A percentile compares a stretch with the other conserved stretches of the same genome.
phyloP scores from a whole-genome alignment of 345 rosid species.

The Psidium guajava region DNA sequence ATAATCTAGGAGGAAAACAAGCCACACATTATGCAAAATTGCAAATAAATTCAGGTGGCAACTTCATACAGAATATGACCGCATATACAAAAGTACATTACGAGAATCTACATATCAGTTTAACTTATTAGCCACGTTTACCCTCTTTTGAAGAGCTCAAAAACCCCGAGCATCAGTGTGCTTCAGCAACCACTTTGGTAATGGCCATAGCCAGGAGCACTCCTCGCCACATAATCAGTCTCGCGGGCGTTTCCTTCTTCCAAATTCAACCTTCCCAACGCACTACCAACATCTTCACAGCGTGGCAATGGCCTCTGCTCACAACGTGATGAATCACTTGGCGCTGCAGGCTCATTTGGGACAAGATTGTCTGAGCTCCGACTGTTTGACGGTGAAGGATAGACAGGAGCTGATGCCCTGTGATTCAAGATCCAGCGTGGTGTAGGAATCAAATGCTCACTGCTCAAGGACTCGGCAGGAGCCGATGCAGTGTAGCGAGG shows the following conservation, averaged over 20 bases:
- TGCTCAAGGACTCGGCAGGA: background rate
- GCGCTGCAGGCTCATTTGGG: background rate
- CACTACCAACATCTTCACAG: background rate
- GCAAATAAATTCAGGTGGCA: background rate
- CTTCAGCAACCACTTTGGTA: background rate
- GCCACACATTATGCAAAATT: background rate
- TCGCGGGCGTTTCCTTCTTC: background rate
- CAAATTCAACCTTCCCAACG: constrained; percentile 2
- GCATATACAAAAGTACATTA: background rate
- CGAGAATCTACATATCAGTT: background rate
- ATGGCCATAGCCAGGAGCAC: background rate
- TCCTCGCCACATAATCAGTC: background rate
- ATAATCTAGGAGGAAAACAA: background rate
- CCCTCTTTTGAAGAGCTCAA: background rate
- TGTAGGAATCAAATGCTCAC: background rate
- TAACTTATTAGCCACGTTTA: background rate
- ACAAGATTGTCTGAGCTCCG: background rate
- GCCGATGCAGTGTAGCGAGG: background rate
- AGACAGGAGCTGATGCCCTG: background rate
- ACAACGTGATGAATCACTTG: background rate
- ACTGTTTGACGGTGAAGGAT: background rate
- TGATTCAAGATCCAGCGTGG: background rate
- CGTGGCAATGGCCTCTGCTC: background rate
- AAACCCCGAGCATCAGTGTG: background rate
- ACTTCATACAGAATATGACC: background rate